These are phyloP conservation scores for Fusarium clavum DNA, from an alignment of 2,329 filamentous ascomycete genomes.

Conservation along the genomic window DNA sequence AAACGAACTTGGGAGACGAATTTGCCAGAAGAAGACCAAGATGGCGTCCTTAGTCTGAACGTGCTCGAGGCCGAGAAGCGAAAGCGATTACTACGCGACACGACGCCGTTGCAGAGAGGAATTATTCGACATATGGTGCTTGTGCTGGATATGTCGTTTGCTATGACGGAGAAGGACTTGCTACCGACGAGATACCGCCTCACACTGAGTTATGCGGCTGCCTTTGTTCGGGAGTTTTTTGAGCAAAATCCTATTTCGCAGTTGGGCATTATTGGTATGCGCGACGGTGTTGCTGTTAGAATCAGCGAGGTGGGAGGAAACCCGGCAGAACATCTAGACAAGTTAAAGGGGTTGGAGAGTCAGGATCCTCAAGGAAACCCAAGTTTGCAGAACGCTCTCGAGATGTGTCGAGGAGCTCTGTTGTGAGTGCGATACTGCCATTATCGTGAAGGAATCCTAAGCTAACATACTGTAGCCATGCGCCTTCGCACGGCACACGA, in stretches of 20 bases:
- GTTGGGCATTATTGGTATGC: conserved; percentile 91
- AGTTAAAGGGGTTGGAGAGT: conserved; percentile 74
- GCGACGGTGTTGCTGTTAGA: conserved; percentile 86
- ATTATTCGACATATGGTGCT: conserved; percentile 97
- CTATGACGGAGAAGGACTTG: conserved; percentile 96
- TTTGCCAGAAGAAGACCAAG: conserved; percentile 75
- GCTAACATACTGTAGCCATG: conserved; percentile 68
- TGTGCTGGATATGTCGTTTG: conserved; percentile 89
- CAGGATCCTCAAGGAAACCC: conserved; percentile 79
- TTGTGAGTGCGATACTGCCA: conserved; percentile 64
- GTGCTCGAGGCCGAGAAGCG: conserved; percentile 87
- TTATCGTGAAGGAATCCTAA: neutral
- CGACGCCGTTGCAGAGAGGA: conserved; percentile 92
- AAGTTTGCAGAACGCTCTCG: conserved; percentile 91
- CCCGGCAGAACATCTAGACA: conserved; percentile 85
- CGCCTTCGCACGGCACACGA: conserved; percentile 90
- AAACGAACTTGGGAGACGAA: conserved; percentile 79
- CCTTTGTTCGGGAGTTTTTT: conserved; percentile 94
- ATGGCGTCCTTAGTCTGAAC: conserved; percentile 82
- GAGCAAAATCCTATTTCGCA: conserved; percentile 99
- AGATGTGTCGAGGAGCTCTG: conserved; percentile 93
- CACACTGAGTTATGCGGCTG: conserved; percentile 82
- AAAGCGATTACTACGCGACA: conserved; percentile 85
- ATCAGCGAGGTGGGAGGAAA: conserved; percentile 94
- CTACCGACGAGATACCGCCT: conserved; percentile 88